These are phyloP conservation scores for Isoetes engelmannii DNA, from an alignment of 83 land plant genomes.

Conservation along the genomic window DNA sequence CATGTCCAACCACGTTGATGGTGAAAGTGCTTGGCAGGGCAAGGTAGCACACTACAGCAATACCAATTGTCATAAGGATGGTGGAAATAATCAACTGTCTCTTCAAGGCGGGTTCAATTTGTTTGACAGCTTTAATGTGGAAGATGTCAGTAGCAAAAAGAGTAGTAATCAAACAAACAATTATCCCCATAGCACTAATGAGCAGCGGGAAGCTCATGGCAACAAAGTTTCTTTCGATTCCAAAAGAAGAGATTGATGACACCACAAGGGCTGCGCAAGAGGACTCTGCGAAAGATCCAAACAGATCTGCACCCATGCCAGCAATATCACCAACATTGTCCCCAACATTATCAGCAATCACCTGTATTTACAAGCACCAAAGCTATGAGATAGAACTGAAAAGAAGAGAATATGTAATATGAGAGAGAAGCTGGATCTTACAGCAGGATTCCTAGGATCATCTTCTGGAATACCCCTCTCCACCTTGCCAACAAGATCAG, in stretches of 20 bases:
- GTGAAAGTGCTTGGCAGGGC: conserved; percentile 58
- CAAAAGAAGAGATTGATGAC: conserved; percentile 80
- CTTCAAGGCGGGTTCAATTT: conserved; percentile 78
- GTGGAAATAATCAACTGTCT: conserved; percentile 68
- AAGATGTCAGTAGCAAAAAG: conserved; percentile 74
- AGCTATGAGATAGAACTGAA: not conserved
- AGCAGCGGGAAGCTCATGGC: conserved; percentile 70
- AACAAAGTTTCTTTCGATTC: conserved; percentile 53
- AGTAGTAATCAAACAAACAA: conserved; percentile 69
- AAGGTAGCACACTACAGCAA: conserved; percentile 45
- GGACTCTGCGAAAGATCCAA: conserved; percentile 81
- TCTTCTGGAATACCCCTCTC: conserved; percentile 84
- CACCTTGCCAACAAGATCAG: conserved; percentile 87
- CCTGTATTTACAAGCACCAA: conserved; percentile 26
- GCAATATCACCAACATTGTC: conserved; percentile 89
- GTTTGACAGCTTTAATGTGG: conserved; percentile 57
- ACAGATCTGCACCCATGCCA: conserved; percentile 85
- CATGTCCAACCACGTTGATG: conserved; percentile 61
- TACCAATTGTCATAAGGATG: conserved; percentile 63
- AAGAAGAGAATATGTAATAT: not conserved
- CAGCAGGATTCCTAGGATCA: conserved; percentile 85
- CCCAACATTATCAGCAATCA: conserved; percentile 84
- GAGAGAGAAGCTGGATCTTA: conserved; percentile 21
- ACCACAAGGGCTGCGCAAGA: conserved; percentile 76
- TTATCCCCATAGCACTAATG: conserved; percentile 60